Base-by-base conservation (phyloP, 2,329 filamentous ascomycete species). In the Dactylonectria estremocensis region DNA sequence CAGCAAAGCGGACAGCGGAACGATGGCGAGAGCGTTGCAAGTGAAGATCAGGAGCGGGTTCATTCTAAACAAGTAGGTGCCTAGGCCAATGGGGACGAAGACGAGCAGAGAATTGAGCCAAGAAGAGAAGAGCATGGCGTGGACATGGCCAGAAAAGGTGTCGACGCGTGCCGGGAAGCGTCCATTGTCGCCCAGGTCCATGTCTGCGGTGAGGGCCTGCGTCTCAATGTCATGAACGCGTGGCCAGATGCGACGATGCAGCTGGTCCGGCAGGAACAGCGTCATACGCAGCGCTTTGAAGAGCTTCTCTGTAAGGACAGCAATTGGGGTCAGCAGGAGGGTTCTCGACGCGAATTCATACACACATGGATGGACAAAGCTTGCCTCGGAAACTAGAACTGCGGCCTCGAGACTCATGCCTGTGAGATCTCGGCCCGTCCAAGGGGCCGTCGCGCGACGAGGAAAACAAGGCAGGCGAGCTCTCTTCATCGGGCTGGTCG, bases 71-170 rank as follows among this genome's bases (percentile, higher is more conserved):
- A 81, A 69, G 67, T 91, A 84, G 43, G 86, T 83, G 16, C 84
- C 87, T 50, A 93, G 89, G 67, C 91, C 92, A 53, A 91, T 82
- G 2, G 92, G 92, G n/a, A 93, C 90, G 73, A 93, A 93, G 43
- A 93, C 78, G 57, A 93, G 84, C 54, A 93, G 81, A 53, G 90
- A 72, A 72, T 93, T 93, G 79, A 93, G 80, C 83, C 87, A 90
- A 74, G 79, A 80, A 0, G 75, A 76, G 24, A 76, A 73, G 10
- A 81, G 46, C 22, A 76, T 80, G 31, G 74, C 72, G 43, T 69
- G 71, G 8, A 80, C 71, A 54, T 76, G 70, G 5, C 70, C 72
- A 11, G 67, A 64, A 52, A 74, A 64, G 11, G 61, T n/a, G 10
- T 69, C 45, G 11, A 45, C 55, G 24, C 63, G 48, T 31, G 22